A percentile compares a stretch with the other conserved stretches of the same genome.
Conservation (phyloP, 1,284 basidiomycete genomes). For the Omphalotus olearius region DNA sequence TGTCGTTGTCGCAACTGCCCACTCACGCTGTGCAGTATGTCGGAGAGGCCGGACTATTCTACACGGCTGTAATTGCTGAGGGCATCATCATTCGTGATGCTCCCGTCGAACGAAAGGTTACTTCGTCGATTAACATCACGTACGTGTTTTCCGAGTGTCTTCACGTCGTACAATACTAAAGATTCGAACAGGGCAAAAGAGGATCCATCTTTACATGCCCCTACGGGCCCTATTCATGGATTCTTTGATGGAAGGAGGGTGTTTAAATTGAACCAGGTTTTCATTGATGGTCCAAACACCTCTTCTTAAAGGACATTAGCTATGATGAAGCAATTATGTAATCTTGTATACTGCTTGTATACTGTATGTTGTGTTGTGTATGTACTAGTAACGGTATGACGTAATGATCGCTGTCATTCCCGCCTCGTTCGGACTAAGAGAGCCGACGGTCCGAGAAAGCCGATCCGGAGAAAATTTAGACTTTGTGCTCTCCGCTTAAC, state of each 20-base stretch:
- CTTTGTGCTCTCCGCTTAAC: too few species aligned
- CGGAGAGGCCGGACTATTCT: slow-evolving; percentile 14
- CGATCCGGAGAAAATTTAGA: too few species aligned
- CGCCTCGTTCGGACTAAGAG: too few species aligned
- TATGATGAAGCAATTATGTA: too few species aligned
- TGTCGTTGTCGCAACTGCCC: too few species aligned
- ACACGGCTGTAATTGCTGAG: slow-evolving; percentile 21
- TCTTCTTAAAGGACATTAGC: neutral
- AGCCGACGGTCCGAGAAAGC: too few species aligned
- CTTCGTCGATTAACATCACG: slow-evolving; percentile 25
- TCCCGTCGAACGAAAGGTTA: slow-evolving; percentile 19
- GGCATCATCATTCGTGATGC: slow-evolving; percentile 19
- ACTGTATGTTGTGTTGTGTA: too few species aligned
- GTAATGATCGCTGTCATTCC: too few species aligned
- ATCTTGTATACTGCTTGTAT: too few species aligned
- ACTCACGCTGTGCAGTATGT: neutral
- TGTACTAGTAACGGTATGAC: too few species aligned
- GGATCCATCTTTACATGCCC: slow-evolving; percentile 7
- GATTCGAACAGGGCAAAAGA: slow-evolving; percentile 7
- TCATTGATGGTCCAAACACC: slow-evolving; percentile 5
- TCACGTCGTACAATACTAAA: neutral
- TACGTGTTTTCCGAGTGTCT: slow-evolving; percentile 14
- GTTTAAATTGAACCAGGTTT: slow-evolving; percentile 20
- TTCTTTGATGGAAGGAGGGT: slow-evolving; percentile 22
- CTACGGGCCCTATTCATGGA: slow-evolving; percentile 13